Evolutionary conservation across 176 grass and related monocot species (phyloP).

Genomic region (Triticum urartu): DNA sequence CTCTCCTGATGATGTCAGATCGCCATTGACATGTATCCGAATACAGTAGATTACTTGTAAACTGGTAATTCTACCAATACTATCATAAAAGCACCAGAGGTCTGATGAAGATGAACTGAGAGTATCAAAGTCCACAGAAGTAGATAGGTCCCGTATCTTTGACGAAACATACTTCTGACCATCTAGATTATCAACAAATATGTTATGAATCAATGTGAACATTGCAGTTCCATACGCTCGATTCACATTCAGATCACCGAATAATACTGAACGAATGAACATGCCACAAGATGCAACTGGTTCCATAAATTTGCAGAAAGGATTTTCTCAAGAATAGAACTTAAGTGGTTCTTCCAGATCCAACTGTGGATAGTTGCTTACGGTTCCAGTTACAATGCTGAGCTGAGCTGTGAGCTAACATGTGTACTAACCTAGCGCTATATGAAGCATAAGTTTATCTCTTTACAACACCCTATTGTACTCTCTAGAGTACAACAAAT

Average conservation of each 20-base stretch:
- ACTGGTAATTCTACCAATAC: neutral
- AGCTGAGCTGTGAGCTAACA: slow-evolving; percentile 10
- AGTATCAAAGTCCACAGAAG: neutral
- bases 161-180: slow-evolving; percentile 12
- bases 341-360: slow-evolving; percentile 10
- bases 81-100: neutral
- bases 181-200: slow-evolving; percentile 6
- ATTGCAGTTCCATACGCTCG: neutral
- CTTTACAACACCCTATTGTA: slow-evolving; percentile 33
- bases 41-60: neutral
- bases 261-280: neutral
- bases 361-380: neutral
- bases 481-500: slow-evolving; percentile 26
- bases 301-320: neutral
- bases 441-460: slow-evolving; percentile 12
- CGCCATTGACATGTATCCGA: neutral
- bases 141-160: slow-evolving; percentile 11
- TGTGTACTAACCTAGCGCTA: slow-evolving; percentile 27
- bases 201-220: neutral
- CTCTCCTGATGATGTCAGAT: slow-evolving; percentile 3
- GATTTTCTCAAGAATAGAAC: neutral
- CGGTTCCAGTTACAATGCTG: slow-evolving; percentile 29
- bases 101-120: neutral
- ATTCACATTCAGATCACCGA: neutral
- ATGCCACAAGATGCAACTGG: neutral